Evolutionary conservation across 2,329 filamentous ascomycete species (phyloP), one percentile per base, ranked within the genome.

Genomic region (Alternaria angustiovoidea): DNA sequence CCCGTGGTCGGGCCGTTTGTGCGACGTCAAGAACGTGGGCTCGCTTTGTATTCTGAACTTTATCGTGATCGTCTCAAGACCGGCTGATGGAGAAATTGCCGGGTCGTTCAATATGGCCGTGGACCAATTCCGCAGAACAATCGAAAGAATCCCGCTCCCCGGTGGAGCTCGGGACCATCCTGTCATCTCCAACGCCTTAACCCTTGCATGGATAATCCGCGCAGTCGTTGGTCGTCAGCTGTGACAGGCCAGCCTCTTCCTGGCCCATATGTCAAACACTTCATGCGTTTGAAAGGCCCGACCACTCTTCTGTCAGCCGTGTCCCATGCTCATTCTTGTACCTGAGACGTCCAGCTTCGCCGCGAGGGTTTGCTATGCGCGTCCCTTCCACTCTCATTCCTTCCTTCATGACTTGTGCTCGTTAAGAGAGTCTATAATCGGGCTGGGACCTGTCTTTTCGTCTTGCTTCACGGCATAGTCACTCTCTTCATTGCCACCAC

Each of bases 221-320:
- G 52, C 58, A 11, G 47, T 53, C 26, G 51, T 54, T 44, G 57
- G 60, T 57, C 55, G 47, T 58, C 62, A 65, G 43, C 67, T 70
- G 69, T 70, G 68, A 71, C 72, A 66, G 66, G 70, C 55, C 64
- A 65, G 69, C 63, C 66, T 60, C 64, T 63, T 55, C 66, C 69
- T 64, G 68, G 68, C 63, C 62, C 48, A 63, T 57, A 67, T 63
- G 67, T 65, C 71, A 79, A 78, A 78, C 76, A 70, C 69, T 68
- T 67, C 61, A 73, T 68, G 71, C 68, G 75, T 77, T 78, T 75
- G 72, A 75, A 74, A 67, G 67, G 63, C 64, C 66, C 62, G 62
- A 54, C 56, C 59, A 59, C 63, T 62, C 56, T 62, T 61, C 48
- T 60, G 64, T 69, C 72, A 72, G 69, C 71, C 64, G 58, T 69